A percentile compares a stretch with the other conserved stretches of the same genome.
phyloP scores from a whole-genome alignment of 257 asterid genomes.

The Nicotiana undulata region DNA sequence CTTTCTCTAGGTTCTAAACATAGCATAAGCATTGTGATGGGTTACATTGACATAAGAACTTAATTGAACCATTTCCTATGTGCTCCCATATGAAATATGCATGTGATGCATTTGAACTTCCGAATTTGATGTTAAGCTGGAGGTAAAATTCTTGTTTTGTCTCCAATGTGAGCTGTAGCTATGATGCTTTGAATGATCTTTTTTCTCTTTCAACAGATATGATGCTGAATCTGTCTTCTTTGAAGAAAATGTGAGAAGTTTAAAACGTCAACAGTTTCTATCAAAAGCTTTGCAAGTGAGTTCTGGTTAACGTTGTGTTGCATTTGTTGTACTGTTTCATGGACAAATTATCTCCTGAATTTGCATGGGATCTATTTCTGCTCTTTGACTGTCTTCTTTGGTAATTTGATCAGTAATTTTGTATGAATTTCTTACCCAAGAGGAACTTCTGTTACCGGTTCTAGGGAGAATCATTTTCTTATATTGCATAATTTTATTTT shows the following conservation, averaged over 20 bases:
- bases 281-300: slow-evolving; percentile 37
- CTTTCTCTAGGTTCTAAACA: not conserved
- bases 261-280: slow-evolving; percentile 36
- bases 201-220: slow-evolving; percentile 31
- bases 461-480: not conserved
- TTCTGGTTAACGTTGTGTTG: not conserved
- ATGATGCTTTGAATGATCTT: not conserved
- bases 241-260: slow-evolving; percentile 46
- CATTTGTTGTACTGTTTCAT: not conserved
- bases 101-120: not conserved
- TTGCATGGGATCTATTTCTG: not conserved
- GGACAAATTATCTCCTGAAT: not conserved
- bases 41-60: not conserved
- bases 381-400: not conserved
- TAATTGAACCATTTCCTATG: not conserved
- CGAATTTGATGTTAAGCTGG: not conserved
- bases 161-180: not conserved
- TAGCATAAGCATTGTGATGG: slow-evolving; percentile 2
- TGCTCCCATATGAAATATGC: not conserved
- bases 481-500: not conserved
- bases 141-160: not conserved
- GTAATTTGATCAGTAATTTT: not conserved
- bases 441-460: not conserved
- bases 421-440: not conserved
- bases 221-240: slow-evolving; percentile 38